These are phyloP conservation scores for Pharus latifolius DNA, from an alignment of 176 grass and related monocot genomes.

Conservation along the genomic window DNA sequence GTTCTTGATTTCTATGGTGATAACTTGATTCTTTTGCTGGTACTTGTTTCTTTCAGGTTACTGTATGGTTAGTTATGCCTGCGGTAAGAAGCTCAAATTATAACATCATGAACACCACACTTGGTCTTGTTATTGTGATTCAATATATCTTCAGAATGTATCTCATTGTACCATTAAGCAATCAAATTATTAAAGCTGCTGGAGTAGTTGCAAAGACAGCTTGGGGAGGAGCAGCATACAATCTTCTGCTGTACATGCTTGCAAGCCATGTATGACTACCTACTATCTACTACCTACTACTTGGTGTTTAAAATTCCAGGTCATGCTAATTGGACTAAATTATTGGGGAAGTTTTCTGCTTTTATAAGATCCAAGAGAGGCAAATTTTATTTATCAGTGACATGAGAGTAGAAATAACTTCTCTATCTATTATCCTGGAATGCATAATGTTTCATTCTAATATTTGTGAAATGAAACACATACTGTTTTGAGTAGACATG, in stretches of 20 bases:
- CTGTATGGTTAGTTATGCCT: conserved; percentile 66
- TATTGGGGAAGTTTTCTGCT: background rate
- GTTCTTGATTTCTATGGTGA: background rate
- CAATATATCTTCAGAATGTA: conserved; percentile 77
- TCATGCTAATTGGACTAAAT: background rate
- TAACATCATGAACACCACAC: conserved; percentile 51
- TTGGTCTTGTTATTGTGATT: conserved; percentile 57
- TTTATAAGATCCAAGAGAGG: background rate
- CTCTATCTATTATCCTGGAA: background rate
- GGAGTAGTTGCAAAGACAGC: conserved; percentile 88
- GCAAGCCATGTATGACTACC: conserved; percentile 74
- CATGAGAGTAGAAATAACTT: background rate
- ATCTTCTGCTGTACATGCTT: conserved; percentile 89
- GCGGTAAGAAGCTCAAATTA: conserved; percentile 37
- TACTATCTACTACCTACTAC: background rate
- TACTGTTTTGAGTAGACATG: background rate
- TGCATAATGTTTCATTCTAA: background rate
- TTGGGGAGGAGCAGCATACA: conserved; percentile 91
- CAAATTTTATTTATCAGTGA: background rate
- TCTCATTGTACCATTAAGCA: conserved; percentile 61
- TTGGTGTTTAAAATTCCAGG: background rate
- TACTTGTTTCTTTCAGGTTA: conserved; percentile 30
- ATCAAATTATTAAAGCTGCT: conserved; percentile 69
- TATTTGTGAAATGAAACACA: background rate
- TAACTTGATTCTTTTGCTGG: background rate